Conservation (phyloP, 75 land plant genomes). For the Cryptomeria japonica region DNA sequence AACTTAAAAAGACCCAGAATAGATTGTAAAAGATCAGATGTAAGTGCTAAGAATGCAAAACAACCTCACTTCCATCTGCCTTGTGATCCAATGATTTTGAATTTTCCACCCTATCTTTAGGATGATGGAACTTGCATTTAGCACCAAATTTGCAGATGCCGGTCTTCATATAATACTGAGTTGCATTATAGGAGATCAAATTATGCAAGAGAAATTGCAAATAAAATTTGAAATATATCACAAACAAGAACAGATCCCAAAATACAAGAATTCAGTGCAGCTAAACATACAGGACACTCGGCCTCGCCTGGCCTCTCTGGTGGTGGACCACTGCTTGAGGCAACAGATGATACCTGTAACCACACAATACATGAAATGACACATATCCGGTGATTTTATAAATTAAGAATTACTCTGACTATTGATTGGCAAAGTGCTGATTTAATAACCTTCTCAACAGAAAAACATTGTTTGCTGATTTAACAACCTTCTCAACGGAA, state of each 20-base stretch:
- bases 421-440: background rate
- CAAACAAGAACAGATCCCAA: background rate
- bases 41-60: constrained; percentile 7
- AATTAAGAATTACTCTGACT: background rate
- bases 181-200: background rate
- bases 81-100: background rate
- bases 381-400: background rate
- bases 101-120: constrained; percentile 38
- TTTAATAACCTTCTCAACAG: background rate
- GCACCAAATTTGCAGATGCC: constrained; percentile 67
- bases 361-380: constrained; percentile 38
- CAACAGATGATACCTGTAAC: constrained; percentile 49
- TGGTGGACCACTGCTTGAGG: constrained; percentile 36
- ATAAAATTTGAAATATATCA: background rate
- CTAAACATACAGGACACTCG: constrained; percentile 85
- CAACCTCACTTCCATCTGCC: constrained; percentile 11
- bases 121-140: constrained; percentile 87
- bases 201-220: background rate
- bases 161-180: constrained; percentile 76
- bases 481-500: background rate
- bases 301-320: constrained; percentile 89
- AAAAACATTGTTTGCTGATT: too few relatives aligned
- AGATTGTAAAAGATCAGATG: background rate
- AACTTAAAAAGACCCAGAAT: background rate
- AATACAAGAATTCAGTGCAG: background rate